phyloP scores from a whole-genome alignment of 768 basidiomycete genomes.

The Leccinum pellstonianum region DNA sequence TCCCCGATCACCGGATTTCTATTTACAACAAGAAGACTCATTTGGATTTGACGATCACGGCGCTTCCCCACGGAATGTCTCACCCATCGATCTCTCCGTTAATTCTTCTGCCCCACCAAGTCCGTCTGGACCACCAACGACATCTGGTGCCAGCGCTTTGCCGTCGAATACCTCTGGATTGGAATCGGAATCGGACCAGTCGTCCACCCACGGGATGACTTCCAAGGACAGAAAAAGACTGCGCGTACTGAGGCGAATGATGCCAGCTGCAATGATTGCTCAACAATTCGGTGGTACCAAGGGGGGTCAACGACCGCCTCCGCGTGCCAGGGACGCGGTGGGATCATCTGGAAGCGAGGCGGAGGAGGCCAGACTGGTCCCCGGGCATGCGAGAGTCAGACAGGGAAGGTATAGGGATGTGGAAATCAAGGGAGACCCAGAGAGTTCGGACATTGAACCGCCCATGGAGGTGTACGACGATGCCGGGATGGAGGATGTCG shows the following conservation, averaged over 20 bases:
- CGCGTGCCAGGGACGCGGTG: slow-evolving; percentile 6
- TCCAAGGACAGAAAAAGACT: slow-evolving; percentile 35
- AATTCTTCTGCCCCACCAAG: slow-evolving; percentile 14
- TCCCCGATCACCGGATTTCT: slow-evolving; percentile 14
- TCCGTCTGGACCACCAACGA: slow-evolving; percentile 16
- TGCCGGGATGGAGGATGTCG: background rate
- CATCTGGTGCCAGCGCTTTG: slow-evolving; percentile 18
- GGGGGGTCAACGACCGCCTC: slow-evolving; percentile 11
- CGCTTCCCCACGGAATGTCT: background rate
- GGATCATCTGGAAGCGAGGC: slow-evolving; percentile 32
- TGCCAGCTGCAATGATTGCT: slow-evolving; percentile 54
- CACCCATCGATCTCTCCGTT: slow-evolving; percentile 3
- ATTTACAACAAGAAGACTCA: slow-evolving; percentile 15
- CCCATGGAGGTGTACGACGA: background rate
- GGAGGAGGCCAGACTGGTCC: slow-evolving; percentile 42
- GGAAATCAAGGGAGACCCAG: slow-evolving; percentile 60
- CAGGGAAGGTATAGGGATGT: slow-evolving; percentile 34
- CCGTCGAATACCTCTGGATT: slow-evolving; percentile 17
- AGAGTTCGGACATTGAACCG: slow-evolving; percentile 49
- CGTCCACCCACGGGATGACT: slow-evolving; percentile 19
- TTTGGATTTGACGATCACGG: slow-evolving; percentile 13
- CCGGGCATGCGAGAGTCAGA: slow-evolving; percentile 51
- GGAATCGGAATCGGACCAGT: slow-evolving; percentile 22
- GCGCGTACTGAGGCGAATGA: slow-evolving; percentile 46
- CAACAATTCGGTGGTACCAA: slow-evolving; percentile 26